Evolutionary conservation across 345 rosid genomes (phyloP), one percentile per base, ranked within the genome.

Genomic region (Camelina neglecta): DNA sequence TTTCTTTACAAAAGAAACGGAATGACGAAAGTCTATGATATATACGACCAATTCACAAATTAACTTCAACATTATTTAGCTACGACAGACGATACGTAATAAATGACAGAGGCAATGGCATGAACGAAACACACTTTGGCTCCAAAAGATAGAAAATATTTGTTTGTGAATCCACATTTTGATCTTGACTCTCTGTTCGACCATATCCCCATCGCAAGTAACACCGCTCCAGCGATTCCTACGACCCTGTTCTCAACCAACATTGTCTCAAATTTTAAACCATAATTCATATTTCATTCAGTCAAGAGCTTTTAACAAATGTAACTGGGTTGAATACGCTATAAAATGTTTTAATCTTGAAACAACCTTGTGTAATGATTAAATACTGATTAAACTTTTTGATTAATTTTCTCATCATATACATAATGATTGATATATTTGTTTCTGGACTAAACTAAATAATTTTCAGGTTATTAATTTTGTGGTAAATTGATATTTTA

Each of bases 161-260:
- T 58, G 31, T 75, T 59, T 24, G 73, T 67, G 73, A 67, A 49
- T 59, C 67, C 55, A 67, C 73, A 67, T 13, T 49, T 1, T 26
- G 67, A 16, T 75, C 67, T 58, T 20, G 79, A 75, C 54, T 39
- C 79, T 75, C 73, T 49, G 60, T 75, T 75, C 12, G 54, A 6
- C 73, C 73, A 75, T 59, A 75, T 39, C 26, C 79, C 79, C 51
- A 58, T 58, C 45, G 6, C 47, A 48, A 75, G 73, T 2, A 10
- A 2, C 12, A 4, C 61, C 21, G 11, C 55, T 75, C 26, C 79
- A 3, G 7, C 36, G 11, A 49, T 2, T 59, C 54, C 67, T 50
- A 59, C 38, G 35, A 67, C 1, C 73, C 73, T 67, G 11, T 18
- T 49, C 20, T 47, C 51, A 47, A 15, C 51, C 55, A 49, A 2